A percentile compares a stretch with the other conserved stretches of the same genome.
These are phyloP conservation scores for Heritiera fomes DNA, from an alignment of 345 rosid species.

Conservation along the genomic window DNA sequence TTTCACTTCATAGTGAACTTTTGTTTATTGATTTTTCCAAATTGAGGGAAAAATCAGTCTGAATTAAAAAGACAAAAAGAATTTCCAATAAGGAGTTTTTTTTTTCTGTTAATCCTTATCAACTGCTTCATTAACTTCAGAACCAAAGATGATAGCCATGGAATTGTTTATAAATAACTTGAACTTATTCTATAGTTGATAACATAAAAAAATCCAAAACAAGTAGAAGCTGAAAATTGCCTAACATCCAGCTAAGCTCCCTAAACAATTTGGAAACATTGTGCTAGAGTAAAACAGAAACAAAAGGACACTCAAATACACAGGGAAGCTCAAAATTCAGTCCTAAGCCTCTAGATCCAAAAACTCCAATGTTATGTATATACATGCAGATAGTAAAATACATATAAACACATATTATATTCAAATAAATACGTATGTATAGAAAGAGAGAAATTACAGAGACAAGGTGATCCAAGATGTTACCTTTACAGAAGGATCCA, in stretches of 20 bases:
- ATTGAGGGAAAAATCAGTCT: neutral
- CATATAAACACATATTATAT: neutral
- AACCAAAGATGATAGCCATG: neutral
- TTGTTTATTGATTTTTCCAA: neutral
- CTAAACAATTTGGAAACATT: neutral
- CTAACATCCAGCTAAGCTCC: neutral
- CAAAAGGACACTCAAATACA: neutral
- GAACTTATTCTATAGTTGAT: neutral
- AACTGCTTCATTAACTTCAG: conserved; percentile 13
- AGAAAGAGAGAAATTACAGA: neutral
- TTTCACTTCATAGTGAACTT: neutral
- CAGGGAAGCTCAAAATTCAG: neutral
- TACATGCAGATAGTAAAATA: neutral
- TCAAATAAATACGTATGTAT: neutral
- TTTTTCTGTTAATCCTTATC: neutral
- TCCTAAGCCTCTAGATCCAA: conserved; percentile 29
- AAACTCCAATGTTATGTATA: conserved; percentile 13
- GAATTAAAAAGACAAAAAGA: neutral
- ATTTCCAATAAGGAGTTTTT: neutral
- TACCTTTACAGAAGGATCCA: conserved; percentile 35
- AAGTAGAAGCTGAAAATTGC: neutral
- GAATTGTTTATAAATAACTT: neutral
- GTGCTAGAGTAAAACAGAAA: conserved; percentile 8
- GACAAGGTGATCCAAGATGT: conserved; percentile 13
- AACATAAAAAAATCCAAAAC: neutral